Conservation (phyloP, 148 eudicot species). For the Vaccinium macrocarpon region DNA sequence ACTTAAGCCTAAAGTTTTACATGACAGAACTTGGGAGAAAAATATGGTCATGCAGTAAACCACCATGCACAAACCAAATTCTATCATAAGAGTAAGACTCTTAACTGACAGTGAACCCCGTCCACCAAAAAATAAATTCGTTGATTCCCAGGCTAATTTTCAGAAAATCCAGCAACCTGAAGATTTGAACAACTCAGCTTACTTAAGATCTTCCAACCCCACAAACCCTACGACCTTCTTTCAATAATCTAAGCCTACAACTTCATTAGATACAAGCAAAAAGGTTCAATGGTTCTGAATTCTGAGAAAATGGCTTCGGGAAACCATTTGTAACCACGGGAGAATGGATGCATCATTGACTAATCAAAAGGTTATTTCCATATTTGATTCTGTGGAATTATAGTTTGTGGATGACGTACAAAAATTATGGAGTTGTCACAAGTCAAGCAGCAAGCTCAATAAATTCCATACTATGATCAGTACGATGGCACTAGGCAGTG, state of each 20-base stretch:
- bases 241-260: background rate
- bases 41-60: no score
- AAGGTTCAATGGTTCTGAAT: background rate
- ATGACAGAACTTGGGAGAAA: background rate
- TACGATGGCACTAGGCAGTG: background rate
- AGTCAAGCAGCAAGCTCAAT: background rate
- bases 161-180: background rate
- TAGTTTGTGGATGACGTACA: background rate
- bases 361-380: background rate
- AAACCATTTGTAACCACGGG: background rate
- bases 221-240: background rate
- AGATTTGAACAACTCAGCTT: background rate
- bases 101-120: background rate
- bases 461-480: background rate
- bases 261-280: background rate
- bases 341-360: background rate
- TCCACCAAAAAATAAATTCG: background rate
- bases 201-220: background rate
- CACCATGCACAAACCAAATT: background rate
- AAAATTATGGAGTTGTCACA: background rate
- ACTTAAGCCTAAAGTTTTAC: background rate
- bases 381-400: background rate
- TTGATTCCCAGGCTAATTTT: background rate
- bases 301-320: background rate
- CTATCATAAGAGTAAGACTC: background rate